These are phyloP conservation scores for Hanseniaspora clermontiae DNA, from an alignment of 805 yeast genomes.

Conservation along the genomic window DNA sequence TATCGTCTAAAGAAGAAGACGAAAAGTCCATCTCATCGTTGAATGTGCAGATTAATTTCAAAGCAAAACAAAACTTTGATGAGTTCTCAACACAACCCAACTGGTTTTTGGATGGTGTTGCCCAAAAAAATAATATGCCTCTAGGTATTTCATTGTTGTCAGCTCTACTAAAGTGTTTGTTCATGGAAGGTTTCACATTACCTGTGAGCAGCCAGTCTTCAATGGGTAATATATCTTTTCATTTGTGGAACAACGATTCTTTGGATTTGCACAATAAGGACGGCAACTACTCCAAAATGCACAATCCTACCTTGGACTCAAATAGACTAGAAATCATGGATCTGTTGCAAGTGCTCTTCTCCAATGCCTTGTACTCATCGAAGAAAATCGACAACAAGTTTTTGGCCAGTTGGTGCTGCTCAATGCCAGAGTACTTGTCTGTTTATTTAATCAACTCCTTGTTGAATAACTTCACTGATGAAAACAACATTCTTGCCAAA, in stretches of 20 bases:
- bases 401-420: conserved; percentile 41
- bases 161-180: conserved; percentile 21
- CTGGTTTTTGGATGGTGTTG: conserved; percentile 14
- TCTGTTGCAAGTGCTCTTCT: conserved; percentile 46
- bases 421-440: conserved; percentile 37
- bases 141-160: conserved; percentile 27
- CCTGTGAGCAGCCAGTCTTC: conserved; percentile 18
- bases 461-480: conserved; percentile 37
- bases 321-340: conserved; percentile 58
- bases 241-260: conserved; percentile 77
- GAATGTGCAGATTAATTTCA: conserved; percentile 13
- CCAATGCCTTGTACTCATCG: conserved; percentile 45
- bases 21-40: conserved; percentile 15
- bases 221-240: conserved; percentile 24
- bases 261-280: neutral
- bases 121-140: conserved; percentile 20
- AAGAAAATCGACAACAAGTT: conserved; percentile 43
- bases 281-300: conserved; percentile 23
- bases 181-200: conserved; percentile 24
- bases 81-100: conserved; percentile 5
- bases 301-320: conserved; percentile 38
- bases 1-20: conserved; percentile 15
- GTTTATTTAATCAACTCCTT: conserved; percentile 54
- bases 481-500: neutral
- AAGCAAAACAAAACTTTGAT: neutral